Evolutionary conservation across 2,329 filamentous ascomycete genomes (phyloP).

Genomic region (Orbilia oligospora): DNA sequence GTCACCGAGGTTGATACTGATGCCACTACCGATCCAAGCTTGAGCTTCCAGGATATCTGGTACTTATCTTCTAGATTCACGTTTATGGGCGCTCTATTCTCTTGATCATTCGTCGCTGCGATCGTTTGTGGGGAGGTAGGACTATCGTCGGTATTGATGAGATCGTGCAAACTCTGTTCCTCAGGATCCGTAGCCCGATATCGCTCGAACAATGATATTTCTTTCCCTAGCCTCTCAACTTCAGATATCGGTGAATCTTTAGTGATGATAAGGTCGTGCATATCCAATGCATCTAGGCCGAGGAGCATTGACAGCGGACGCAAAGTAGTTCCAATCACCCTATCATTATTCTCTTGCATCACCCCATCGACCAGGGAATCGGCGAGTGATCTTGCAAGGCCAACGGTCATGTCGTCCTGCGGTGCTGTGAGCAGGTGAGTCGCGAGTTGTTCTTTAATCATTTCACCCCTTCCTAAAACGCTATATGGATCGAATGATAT

Average conservation of each 20-base stretch:
- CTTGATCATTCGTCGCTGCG: conserved; percentile 32
- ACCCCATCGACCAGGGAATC: conserved; percentile 42
- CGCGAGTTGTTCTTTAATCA: conserved; percentile 51
- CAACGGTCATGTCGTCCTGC: conserved; percentile 31
- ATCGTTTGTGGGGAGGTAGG: conserved; percentile 46
- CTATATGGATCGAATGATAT: conserved; percentile 47
- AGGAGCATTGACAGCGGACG: conserved; percentile 48
- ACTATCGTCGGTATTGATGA: conserved; percentile 48
- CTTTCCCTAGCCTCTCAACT: conserved; percentile 47
- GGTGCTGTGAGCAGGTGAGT: conserved; percentile 36
- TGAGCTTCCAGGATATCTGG: conserved; percentile 55
- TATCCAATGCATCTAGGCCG: conserved; percentile 48
- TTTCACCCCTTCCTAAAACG: conserved; percentile 30
- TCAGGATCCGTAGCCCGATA: conserved; percentile 41
- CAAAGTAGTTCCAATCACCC: conserved; percentile 21
- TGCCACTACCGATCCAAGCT: conserved; percentile 50
- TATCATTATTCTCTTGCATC: conserved; percentile 33
- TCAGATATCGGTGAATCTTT: conserved; percentile 47
- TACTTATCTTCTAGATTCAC: conserved; percentile 23
- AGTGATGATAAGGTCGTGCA: conserved; percentile 52
- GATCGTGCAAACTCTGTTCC: conserved; percentile 53
- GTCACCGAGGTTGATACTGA: conserved; percentile 38
- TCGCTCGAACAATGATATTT: conserved; percentile 53
- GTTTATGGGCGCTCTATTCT: conserved; percentile 7
- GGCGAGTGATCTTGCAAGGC: conserved; percentile 40